Base-by-base conservation (phyloP, 164 flowering plant genomes). In the Vitis riparia region DNA sequence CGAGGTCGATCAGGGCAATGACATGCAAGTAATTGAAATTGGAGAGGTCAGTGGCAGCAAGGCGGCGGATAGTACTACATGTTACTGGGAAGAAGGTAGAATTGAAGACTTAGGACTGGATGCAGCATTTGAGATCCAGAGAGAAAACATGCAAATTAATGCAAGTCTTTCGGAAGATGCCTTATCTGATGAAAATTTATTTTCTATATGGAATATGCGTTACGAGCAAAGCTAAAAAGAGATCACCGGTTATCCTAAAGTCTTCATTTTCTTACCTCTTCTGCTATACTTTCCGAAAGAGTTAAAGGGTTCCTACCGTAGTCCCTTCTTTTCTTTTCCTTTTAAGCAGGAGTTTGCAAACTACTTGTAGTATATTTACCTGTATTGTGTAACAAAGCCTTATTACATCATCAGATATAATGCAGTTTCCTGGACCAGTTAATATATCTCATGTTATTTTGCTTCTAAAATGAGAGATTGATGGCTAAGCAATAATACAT, bases 161-260 rank as follows among this genome's bases (percentile, higher is more conserved):
- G 63, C 17, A 4, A 29, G 47, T 17, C 59, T 72, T 12, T 44
- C 11, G 0, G 55, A 75, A 55, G 70, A 68, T 9, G 55, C 30
- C 53, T 44, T 57, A 16, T 23, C 50, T 17, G 65, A 65, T 16
- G 68, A 70, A 61, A 66, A 12, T n/a, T 32, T 55, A 48, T 59
- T 70, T 67, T 75, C 81, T 8, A 32, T 77, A 44, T 80, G 84
- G 83, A 79, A 75, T 66, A 10, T 73, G 72, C 65, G 27, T 9
- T 77, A 66, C 60, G 70, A 73, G 51, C 19, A 23, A 56, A 55
- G 50, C 44, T 27, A 37, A 37, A 37, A 37, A 37, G 44, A 37
- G 44, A 37, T 37, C 44, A 37, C 44, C 44, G 7, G 44, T 37
- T 3, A 37, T 37, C 44, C 44, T 37, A 37, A 2, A 37, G 44